A percentile compares a stretch with the other conserved stretches of the same genome.
Evolutionary conservation across 495 filamentous ascomycete genomes (phyloP).

Genomic region (Aspergillus bridgeri): DNA sequence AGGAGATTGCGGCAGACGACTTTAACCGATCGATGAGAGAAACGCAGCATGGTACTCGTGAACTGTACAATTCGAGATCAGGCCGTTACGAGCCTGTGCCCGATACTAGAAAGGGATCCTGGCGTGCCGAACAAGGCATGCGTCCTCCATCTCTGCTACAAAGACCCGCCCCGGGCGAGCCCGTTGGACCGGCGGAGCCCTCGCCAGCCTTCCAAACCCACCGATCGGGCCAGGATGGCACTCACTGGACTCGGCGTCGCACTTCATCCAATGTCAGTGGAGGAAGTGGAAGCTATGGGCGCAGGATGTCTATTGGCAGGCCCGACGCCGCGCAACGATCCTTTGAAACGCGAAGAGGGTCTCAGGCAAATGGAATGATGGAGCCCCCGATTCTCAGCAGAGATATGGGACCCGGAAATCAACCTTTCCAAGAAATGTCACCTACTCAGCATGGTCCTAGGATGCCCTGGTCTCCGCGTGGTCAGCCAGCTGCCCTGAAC

Average conservation of each 20-base stretch:
- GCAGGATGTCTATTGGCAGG: slow-evolving; percentile 54
- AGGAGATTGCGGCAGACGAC: slow-evolving; percentile 91
- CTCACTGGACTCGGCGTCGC: slow-evolving; percentile 70
- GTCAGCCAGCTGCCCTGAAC: slow-evolving; percentile 41
- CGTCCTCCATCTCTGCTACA: slow-evolving; percentile 81
- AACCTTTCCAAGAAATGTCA: slow-evolving; percentile 21
- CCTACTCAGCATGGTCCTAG: slow-evolving; percentile 25
- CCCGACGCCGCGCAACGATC: slow-evolving; percentile 44
- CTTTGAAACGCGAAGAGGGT: slow-evolving; percentile 45
- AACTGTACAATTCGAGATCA: slow-evolving; percentile 91
- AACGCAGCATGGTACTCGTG: slow-evolving; percentile 57
- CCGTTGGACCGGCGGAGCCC: slow-evolving; percentile 76
- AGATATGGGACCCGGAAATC: slow-evolving; percentile 24
- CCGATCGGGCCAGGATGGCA: slow-evolving; percentile 63
- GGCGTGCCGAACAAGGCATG: slow-evolving; percentile 61
- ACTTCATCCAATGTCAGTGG: slow-evolving; percentile 95
- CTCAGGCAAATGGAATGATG: slow-evolving; percentile 40
- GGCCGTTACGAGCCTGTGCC: slow-evolving; percentile 89
- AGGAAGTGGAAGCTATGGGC: slow-evolving; percentile 69
- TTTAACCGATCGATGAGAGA: slow-evolving; percentile 88
- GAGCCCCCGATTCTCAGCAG: slow-evolving; percentile 30
- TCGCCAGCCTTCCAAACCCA: slow-evolving; percentile 88
- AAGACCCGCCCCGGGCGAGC: slow-evolving; percentile 55
- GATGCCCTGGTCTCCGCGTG: slow-evolving; percentile 45
- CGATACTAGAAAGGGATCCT: slow-evolving; percentile 66